Percentiles rank a stretch among this genome's conserved stretches.
phyloP scores from a whole-genome alignment of 2,329 filamentous ascomycete species.

The Chaetomium globosum region DNA sequence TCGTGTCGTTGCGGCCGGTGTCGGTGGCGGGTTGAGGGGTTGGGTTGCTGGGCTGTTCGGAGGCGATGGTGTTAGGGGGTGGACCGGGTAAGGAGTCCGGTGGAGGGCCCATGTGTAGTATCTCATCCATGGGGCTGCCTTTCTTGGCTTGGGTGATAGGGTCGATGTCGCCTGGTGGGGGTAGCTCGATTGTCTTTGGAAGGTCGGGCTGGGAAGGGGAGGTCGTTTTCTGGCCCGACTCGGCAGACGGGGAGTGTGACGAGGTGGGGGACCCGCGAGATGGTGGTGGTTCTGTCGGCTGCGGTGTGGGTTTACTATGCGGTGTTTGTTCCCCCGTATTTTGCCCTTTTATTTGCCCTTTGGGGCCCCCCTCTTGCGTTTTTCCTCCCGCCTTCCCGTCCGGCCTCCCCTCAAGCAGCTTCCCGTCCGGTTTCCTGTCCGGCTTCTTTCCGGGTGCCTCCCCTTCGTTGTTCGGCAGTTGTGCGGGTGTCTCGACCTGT shows the following conservation, averaged over 20 bases:
- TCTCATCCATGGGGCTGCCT: conserved; percentile 55
- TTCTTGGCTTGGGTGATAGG: conserved; percentile 41
- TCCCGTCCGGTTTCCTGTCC: conserved; percentile 6
- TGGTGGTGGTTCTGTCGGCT: conserved; percentile 27
- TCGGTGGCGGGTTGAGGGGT: background rate
- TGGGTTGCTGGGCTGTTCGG: conserved; percentile 1
- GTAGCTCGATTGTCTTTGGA: conserved; percentile 33
- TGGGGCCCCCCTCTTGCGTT: background rate
- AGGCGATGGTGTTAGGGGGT: background rate
- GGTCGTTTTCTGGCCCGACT: conserved; percentile 4
- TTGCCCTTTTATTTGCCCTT: conserved; percentile 5
- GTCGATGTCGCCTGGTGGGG: conserved; percentile 33
- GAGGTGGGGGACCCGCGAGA: background rate
- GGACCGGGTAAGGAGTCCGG: conserved; percentile 19
- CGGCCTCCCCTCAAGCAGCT: background rate
- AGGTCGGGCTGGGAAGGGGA: conserved; percentile 31
- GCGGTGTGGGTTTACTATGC: conserved; percentile 1
- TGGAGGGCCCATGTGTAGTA: conserved; percentile 47
- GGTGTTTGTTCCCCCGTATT: too few species aligned
- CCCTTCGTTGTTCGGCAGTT: background rate
- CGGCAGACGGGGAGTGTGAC: conserved; percentile 5
- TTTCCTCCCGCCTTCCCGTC: background rate
- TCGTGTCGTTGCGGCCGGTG: conserved; percentile 5
- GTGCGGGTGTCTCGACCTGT: conserved; percentile 31
- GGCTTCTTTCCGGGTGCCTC: conserved; percentile 4